Conservation (phyloP, 192 early-diverging fungal genomes). For the Entomortierella parvispora region DNA sequence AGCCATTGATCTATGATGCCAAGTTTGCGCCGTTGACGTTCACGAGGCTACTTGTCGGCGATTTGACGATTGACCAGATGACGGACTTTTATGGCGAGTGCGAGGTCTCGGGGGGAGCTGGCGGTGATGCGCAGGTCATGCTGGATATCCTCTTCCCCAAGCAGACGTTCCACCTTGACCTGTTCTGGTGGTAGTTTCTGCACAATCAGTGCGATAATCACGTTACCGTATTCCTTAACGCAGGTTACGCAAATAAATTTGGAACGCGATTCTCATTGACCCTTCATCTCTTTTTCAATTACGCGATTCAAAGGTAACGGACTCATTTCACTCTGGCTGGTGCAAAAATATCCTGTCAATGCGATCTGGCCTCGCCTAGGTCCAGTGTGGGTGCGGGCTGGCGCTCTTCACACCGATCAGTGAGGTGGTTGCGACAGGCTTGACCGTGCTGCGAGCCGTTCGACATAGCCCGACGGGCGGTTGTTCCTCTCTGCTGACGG, state of each 20-base stretch:
- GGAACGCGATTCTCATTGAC: no score
- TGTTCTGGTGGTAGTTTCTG: constrained; percentile 25
- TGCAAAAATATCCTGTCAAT: constrained; percentile 43
- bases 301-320: constrained; percentile 17
- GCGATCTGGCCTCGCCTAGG: constrained; percentile 18
- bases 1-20: constrained; percentile 2
- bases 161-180: constrained; percentile 17
- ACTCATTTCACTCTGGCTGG: constrained; percentile 13
- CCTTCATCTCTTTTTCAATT: not conserved
- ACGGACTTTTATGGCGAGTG: constrained; percentile 23
- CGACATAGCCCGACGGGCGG: constrained; percentile 9
- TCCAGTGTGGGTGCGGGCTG: constrained; percentile 8
- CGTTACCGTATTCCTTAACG: no score
- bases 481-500: constrained; percentile 20
- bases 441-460: constrained; percentile 5
- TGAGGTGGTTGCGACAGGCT: constrained; percentile 2
- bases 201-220: no score
- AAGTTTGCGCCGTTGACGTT: constrained; percentile 30
- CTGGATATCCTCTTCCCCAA: constrained; percentile 36
- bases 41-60: constrained; percentile 24
- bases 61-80: constrained; percentile 29
- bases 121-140: constrained; percentile 18
- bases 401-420: constrained; percentile 8
- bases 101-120: not conserved
- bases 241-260: no score